Base-by-base conservation (phyloP, 2,329 filamentous ascomycete genomes). In the Ophiocordyceps robertsii region DNA sequence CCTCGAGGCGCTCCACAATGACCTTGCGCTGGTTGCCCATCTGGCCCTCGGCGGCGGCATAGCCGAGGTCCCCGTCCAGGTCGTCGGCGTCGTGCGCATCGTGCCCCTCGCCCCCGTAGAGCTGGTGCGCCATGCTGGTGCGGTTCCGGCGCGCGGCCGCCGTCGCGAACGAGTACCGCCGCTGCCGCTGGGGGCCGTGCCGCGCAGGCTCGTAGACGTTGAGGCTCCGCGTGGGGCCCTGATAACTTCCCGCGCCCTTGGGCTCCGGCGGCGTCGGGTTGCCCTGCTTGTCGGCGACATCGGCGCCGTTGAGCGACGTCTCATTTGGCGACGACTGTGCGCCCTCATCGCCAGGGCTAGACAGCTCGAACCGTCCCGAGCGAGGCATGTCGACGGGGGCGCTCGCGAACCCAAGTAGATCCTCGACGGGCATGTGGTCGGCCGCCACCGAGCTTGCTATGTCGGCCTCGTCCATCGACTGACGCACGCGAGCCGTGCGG, bases 1-100 rank as follows among this genome's bases (percentile, higher is more conserved):
- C 84, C 69, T 98, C 92, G 45, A 98, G 66, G 48, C 92, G 73
- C 69, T 98, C 92, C 39, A 98, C 89, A 68, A 98, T 96, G 39
- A 98, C 92, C 63, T 92, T 94, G 53, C 89, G 77, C 59, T 84
- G 80, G 55, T 88, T 85, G 12, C 85, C 85, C 62, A 96, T 92
- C 77, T 94, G 87, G 24, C 87, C 92, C 59, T 90, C 86, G 0
- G 92, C 92, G 1, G 89, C 90, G 11, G 89, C 87, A 63, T 94
- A 98, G 10, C 92, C 92, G 27, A 98, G 66, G 62, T 98, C 92
- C 1, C 92, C 92, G 54, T 95, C 89, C 8, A 88, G 70, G 52
- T 93, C 84, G 51, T 88, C 84, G 40, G 80, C 77, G 46, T 80
- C 75, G 45, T 77, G 53, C 48, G 80, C 74, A 31, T 79, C 77